phyloP scores from a whole-genome alignment of 2,329 filamentous ascomycete species.

The Neospermospora avenae region DNA sequence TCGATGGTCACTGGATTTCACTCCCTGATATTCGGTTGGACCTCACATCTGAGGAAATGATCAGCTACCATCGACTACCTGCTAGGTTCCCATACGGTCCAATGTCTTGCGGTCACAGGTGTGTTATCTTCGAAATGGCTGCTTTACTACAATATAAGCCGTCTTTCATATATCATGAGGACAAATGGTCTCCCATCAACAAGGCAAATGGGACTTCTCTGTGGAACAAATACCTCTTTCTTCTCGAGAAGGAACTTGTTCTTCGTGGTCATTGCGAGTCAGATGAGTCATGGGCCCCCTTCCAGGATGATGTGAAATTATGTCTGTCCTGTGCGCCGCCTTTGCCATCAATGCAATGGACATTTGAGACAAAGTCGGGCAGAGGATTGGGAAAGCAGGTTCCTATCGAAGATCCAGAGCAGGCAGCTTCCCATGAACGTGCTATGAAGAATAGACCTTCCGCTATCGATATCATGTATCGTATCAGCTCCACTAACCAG shows the following conservation, averaged over 20 bases:
- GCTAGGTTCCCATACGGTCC: not conserved
- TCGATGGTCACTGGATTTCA: not conserved
- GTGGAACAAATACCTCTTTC: not conserved
- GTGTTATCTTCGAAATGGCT: constrained; percentile 36
- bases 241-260: not conserved
- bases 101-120: not conserved
- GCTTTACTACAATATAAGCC: constrained; percentile 28
- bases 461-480: constrained; percentile 40
- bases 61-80: not conserved
- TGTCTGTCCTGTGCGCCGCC: constrained; percentile 37
- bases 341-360: constrained; percentile 39
- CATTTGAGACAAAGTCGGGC: constrained; percentile 9
- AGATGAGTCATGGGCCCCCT: not conserved
- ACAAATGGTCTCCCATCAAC: not conserved
- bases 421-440: constrained; percentile 49
- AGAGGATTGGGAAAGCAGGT: constrained; percentile 32
- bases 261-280: not conserved
- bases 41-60: not conserved
- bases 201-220: not conserved
- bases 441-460: constrained; percentile 46
- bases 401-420: constrained; percentile 48
- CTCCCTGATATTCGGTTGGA: not conserved
- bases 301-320: not conserved
- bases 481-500: constrained; percentile 31
- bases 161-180: not conserved